Evolutionary conservation across 208 protist genomes (phyloP).

Genomic region (Trichomonas tenax): DNA sequence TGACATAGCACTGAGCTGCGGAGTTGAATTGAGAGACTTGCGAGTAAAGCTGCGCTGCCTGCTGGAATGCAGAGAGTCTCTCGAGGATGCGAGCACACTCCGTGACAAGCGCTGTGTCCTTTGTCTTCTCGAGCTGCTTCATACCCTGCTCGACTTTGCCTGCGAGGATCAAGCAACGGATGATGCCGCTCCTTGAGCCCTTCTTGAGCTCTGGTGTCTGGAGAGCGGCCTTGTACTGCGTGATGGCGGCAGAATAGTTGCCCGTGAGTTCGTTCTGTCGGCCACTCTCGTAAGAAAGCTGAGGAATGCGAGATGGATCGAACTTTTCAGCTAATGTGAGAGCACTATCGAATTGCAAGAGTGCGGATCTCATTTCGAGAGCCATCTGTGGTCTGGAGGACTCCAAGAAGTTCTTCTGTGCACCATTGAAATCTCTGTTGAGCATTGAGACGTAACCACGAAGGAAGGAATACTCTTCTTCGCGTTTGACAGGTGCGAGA

Average conservation of each 20-base stretch:
- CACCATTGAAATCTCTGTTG: background rate
- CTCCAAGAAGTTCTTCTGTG: slow-evolving; percentile 10
- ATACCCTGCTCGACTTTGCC: background rate
- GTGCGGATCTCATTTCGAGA: background rate
- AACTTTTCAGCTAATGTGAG: background rate
- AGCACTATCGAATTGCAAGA: background rate
- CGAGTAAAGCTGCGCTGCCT: background rate
- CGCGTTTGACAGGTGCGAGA: background rate
- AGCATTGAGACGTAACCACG: background rate
- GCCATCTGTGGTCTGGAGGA: background rate
- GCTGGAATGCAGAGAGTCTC: background rate
- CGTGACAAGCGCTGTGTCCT: background rate
- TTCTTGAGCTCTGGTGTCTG: too few relatives aligned
- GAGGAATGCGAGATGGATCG: background rate
- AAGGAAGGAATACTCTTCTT: background rate
- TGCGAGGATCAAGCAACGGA: background rate
- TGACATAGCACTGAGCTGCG: background rate
- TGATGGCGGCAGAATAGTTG: background rate
- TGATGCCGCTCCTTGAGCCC: background rate
- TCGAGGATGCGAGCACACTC: background rate
- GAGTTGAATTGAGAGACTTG: background rate
- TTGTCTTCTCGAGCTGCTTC: background rate
- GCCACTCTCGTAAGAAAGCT: background rate
- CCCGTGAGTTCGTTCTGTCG: background rate
- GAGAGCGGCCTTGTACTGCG: background rate